Conservation (phyloP, 176 grass and related monocot species). For the Otatea glauca region DNA sequence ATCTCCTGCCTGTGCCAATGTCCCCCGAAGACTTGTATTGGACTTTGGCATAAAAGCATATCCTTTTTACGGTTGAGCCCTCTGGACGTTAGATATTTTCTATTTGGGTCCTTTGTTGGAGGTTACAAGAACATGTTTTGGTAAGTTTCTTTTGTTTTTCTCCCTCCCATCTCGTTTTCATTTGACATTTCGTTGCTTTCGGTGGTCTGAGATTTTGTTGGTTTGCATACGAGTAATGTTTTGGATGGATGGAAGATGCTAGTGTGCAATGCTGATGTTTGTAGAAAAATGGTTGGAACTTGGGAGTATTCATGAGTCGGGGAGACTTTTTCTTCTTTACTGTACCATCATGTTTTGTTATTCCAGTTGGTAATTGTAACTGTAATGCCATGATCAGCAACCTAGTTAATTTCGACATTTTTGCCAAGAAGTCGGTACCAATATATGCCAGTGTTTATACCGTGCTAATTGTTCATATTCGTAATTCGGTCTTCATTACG, state of each 20-base stretch:
- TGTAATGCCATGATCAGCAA: neutral
- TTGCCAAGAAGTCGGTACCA: neutral
- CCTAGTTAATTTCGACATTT: neutral
- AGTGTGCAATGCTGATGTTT: conserved; percentile 5
- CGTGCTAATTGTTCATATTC: neutral
- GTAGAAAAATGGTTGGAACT: neutral
- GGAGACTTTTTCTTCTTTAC: neutral
- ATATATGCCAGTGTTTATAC: neutral
- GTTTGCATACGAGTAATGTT: conserved; percentile 3
- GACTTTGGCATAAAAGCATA: conserved; percentile 53
- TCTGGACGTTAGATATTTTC: neutral
- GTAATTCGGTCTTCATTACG: too few relatives aligned
- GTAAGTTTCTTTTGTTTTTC: neutral
- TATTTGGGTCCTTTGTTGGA: conserved; percentile 14
- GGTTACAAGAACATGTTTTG: neutral
- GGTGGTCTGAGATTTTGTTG: conserved; percentile 33
- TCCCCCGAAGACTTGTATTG: conserved; percentile 48
- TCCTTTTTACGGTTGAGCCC: neutral
- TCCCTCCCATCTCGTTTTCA: conserved; percentile 11
- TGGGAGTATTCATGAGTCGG: neutral
- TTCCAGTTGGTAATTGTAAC: neutral
- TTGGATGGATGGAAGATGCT: conserved; percentile 26
- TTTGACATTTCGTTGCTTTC: conserved; percentile 34
- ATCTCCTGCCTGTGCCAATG: conserved; percentile 33
- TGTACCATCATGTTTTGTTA: neutral